These are phyloP conservation scores for Salicornia ramosissima DNA, from an alignment of 148 eudicot genomes.

Conservation along the genomic window DNA sequence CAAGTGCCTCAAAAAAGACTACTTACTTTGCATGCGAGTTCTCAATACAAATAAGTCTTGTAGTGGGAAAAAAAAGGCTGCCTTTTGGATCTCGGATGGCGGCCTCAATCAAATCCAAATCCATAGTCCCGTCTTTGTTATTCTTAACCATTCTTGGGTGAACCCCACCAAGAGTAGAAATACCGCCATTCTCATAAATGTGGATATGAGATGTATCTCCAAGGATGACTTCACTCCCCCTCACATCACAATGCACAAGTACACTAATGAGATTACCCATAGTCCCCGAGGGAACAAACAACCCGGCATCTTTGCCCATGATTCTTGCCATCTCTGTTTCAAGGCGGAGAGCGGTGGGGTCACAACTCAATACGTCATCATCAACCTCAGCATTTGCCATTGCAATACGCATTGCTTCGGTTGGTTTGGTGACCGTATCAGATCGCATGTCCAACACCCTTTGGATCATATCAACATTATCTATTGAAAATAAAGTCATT, in stretches of 20 bases:
- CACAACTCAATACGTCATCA: slow-evolving; percentile 73
- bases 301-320: slow-evolving; percentile 82
- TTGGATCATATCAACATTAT: slow-evolving; percentile 40
- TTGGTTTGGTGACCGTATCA: slow-evolving; percentile 95
- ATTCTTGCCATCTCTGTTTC: slow-evolving; percentile 74
- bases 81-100: slow-evolving; percentile 67
- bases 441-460: slow-evolving; percentile 80
- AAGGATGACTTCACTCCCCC: slow-evolving; percentile 94
- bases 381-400: slow-evolving; percentile 97
- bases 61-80: slow-evolving; percentile 59
- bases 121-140: slow-evolving; percentile 84
- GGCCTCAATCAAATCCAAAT: slow-evolving; percentile 64
- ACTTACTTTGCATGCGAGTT: slow-evolving; percentile 91
- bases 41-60: slow-evolving; percentile 88
- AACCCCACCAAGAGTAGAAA: slow-evolving; percentile 87
- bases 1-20: slow-evolving; percentile 1
- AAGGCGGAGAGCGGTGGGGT: slow-evolving; percentile 76
- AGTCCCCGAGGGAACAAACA: slow-evolving; percentile 95
- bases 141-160: slow-evolving; percentile 89
- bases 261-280: slow-evolving; percentile 95
- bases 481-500: neutral
- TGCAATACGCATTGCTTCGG: slow-evolving; percentile 74
- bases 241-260: slow-evolving; percentile 73
- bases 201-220: slow-evolving; percentile 85
- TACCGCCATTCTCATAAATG: slow-evolving; percentile 92